Percentiles rank a stretch among this genome's conserved stretches.
Evolutionary conservation across 345 rosid species (phyloP).

Genomic region (Eucalyptus rudis): DNA sequence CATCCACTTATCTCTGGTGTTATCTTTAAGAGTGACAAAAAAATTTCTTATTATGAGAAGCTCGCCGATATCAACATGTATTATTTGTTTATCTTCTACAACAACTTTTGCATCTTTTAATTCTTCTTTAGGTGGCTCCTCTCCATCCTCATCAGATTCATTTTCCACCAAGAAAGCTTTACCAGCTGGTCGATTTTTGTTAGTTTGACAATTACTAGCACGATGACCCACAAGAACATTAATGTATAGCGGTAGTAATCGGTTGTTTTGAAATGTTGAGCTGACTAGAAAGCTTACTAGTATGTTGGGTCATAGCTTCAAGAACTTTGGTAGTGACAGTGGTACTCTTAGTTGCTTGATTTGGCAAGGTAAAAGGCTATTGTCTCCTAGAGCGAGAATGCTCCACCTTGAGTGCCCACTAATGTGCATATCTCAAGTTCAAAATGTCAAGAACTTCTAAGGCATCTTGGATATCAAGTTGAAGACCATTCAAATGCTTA

Average conservation of each 20-base stretch:
- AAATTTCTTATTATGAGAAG: not conserved
- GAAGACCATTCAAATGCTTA: not conserved
- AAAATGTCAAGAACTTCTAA: not conserved
- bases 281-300: not conserved
- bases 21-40: not conserved
- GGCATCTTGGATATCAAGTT: not conserved
- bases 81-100: not conserved
- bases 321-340: not conserved
- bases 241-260: not conserved
- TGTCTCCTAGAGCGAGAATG: not conserved
- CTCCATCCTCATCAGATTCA: not conserved
- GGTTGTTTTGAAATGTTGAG: not conserved
- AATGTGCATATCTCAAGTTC: not conserved
- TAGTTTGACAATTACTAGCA: not conserved
- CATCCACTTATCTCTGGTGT: fast-evolving
- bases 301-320: fast-evolving
- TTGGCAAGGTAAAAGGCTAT: not conserved
- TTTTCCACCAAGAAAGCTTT: not conserved
- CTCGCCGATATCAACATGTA: not conserved
- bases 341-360: not conserved
- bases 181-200: fast-evolving
- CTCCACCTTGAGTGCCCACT: not conserved
- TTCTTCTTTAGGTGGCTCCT: not conserved
- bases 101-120: not conserved
- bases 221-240: not conserved